A percentile compares a stretch with the other conserved stretches of the same genome.
These are phyloP conservation scores for Dactylellina parvicollis DNA, from an alignment of 2,329 filamentous ascomycete species.

Conservation along the genomic window DNA sequence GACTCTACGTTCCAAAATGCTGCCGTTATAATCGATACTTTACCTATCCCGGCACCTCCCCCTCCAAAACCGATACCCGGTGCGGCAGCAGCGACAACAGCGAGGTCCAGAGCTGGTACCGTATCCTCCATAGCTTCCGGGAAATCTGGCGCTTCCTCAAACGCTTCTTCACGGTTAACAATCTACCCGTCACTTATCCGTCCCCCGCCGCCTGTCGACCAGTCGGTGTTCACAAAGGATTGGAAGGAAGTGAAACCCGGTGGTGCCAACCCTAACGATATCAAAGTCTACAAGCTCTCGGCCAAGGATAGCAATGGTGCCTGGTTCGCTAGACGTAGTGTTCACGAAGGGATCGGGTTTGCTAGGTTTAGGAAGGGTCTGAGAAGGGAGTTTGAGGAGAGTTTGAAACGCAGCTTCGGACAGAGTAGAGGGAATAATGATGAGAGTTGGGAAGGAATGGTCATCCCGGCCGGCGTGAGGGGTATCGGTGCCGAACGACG, in stretches of 20 bases:
- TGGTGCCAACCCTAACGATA: slow-evolving; percentile 77
- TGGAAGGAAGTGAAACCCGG: slow-evolving; percentile 87
- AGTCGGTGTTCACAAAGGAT: slow-evolving; percentile 66
- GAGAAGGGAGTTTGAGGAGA: slow-evolving; percentile 74
- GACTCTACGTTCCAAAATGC: slow-evolving; percentile 36
- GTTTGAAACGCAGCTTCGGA: slow-evolving; percentile 23
- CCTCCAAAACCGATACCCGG: not conserved
- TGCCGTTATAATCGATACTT: slow-evolving; percentile 40
- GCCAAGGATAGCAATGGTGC: slow-evolving; percentile 83
- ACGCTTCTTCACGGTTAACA: slow-evolving; percentile 6
- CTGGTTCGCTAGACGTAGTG: slow-evolving; percentile 87
- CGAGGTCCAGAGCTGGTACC: slow-evolving; percentile 17
- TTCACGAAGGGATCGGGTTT: slow-evolving; percentile 82
- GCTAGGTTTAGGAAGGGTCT: slow-evolving; percentile 80
- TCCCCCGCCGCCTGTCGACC: slow-evolving; percentile 3
- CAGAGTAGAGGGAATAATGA: slow-evolving; percentile 17
- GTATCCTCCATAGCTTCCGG: slow-evolving; percentile 1
- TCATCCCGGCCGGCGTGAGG: slow-evolving; percentile 65
- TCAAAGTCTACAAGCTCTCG: slow-evolving; percentile 81
- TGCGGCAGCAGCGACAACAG: not conserved
- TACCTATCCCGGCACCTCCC: slow-evolving; percentile 34
- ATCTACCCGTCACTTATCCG: slow-evolving; percentile 22
- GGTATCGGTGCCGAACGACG: slow-evolving; percentile 84
- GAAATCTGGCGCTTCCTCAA: not conserved
- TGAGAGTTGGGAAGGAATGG: slow-evolving; percentile 30